Evolutionary conservation across 2,329 filamentous ascomycete species (phyloP), one percentile per base, ranked within the genome.

Genomic region (Colletotrichum cordylinicola): DNA sequence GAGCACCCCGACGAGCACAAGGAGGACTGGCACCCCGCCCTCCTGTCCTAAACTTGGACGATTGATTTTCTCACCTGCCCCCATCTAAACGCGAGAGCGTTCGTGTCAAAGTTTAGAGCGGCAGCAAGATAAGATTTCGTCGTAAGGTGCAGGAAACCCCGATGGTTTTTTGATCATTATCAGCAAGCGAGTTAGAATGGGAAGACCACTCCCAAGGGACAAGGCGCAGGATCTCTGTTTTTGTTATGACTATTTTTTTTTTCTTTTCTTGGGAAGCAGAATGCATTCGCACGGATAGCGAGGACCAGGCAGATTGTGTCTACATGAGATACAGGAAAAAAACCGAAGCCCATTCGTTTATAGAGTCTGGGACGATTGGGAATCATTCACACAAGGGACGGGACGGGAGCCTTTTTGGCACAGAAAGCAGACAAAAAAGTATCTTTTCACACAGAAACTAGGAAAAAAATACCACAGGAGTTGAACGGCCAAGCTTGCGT

Each of bases 1-100:
- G 91, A 90, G 86, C 89, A 91, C 83, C 84, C 85, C 27, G 90
- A 87, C 77, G 90, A 89, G 71, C 86, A 90, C 85, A 88, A 90
- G 85, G 87, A 85, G 61, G 75, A 77, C 55, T 77, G 75, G 75
- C 52, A 77, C 67, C 72, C 72, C 24, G 74, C 66, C 16, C 71
- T 76, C 18, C 43, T 67, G 39, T 61, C 62, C 43, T 75, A 73
- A 12, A 37, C 21, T 8, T 21, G 18, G 67, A 43, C 13, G 27
- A 21, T 43, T 31, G 24, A 18, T 37, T 2, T 24, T 15, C n/a
- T 18, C 7, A 8, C 6, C 43, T 52, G 43, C 18, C 8, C 21
- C 13, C 21, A 13, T 15, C 18, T 27, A n/a, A 15, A 48, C 2
- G 29, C 16, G 33, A 33, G 13, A 56, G 55, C 27, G 33, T 64